Evolutionary conservation across 202 grass and related monocot genomes (phyloP), one percentile per base, ranked within the genome.

Genomic region (Elaeis oleifera): DNA sequence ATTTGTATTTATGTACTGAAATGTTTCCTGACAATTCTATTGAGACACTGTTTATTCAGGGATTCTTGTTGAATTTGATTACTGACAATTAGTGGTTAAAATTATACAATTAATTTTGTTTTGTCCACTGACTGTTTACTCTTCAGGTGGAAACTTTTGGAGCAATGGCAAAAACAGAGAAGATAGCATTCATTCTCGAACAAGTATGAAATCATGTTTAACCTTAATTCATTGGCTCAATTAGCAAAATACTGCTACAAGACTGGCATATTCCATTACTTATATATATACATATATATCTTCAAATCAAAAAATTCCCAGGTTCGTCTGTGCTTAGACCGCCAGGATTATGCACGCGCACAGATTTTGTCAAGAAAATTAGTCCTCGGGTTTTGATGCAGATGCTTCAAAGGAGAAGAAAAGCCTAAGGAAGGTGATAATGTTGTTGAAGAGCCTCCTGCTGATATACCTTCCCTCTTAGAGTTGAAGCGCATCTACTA

Each of bases 101-200:
- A 11, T 44, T 44, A 44, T 44, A 44, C 36, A 44, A 44, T 44
- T 13, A 14, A 44, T 44, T 44, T 44, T 44, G 6, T 44, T 44
- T 67, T 6, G 50, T 24, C 5, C 17, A 61, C 58, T 74, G 24
- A 31, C 60, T 71, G 64, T 18, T 50, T 67, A 3, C 21, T 55
- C 61, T 13, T 72, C 82, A 97, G 88, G 92, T 97, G 3, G 92
- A 97, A 83, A 97, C 92, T 64, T 97, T 92, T 81, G 92, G 92
- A 48, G 90, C 88, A 44, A 97, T 92, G 92, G 92, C 92, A 3
- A 92, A 97, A 63, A 97, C 85, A 4, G 92, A 97, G 52, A 97
- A 97, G 63, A 81, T 97, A 61, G 92, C 88, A 28, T 97, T 97
- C 71, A 92, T 97, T 75, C 80, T 97, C 7, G 88, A 86, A 59